These are phyloP conservation scores for Cystobasidium pallidum DNA, from an alignment of 1,284 basidiomycete genomes.

Conservation along the genomic window DNA sequence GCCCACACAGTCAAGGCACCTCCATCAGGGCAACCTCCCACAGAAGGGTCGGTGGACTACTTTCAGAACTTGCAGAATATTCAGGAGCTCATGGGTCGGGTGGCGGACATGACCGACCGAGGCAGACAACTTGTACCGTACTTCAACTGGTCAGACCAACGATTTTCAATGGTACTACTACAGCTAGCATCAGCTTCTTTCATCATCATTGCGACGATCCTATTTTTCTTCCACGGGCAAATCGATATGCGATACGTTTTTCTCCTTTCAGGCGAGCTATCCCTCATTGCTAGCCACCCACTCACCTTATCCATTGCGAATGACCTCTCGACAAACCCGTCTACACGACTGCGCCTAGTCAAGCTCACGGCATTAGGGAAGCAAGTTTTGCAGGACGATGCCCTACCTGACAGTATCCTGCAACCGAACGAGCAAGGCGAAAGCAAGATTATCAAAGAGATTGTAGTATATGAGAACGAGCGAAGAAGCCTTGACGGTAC, in stretches of 20 bases:
- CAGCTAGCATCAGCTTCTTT: conserved; percentile 47
- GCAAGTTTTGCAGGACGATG: conserved; percentile 33
- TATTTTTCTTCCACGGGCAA: conserved; percentile 44
- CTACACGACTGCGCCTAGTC: conserved; percentile 15
- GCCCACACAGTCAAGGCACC: conserved; percentile 23
- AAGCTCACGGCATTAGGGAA: conserved; percentile 5
- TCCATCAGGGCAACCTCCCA: conserved; percentile 35
- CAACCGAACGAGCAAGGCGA: conserved; percentile 33
- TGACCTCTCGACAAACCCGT: conserved; percentile 18
- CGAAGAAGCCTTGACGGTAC: conserved; percentile 33
- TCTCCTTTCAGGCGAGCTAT: conserved; percentile 47
- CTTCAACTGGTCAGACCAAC: conserved; percentile 50
- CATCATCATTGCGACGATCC: conserved; percentile 24
- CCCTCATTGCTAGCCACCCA: conserved; percentile 49
- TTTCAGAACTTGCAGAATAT: conserved; percentile 53
- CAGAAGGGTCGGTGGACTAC: conserved; percentile 51
- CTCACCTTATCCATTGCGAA: conserved; percentile 35
- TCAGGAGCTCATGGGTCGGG: conserved; percentile 53
- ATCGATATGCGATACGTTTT: conserved; percentile 49
- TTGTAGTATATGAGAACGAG: conserved; percentile 40
- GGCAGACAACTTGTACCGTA: conserved; percentile 48
- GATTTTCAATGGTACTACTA: conserved; percentile 48
- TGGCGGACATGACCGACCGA: conserved; percentile 50
- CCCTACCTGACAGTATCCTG: conserved; percentile 22
- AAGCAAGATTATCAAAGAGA: conserved; percentile 23